Evolutionary conservation across 371 early-diverging fungal genomes (phyloP).

Genomic region (Rhizopus stolonifer): DNA sequence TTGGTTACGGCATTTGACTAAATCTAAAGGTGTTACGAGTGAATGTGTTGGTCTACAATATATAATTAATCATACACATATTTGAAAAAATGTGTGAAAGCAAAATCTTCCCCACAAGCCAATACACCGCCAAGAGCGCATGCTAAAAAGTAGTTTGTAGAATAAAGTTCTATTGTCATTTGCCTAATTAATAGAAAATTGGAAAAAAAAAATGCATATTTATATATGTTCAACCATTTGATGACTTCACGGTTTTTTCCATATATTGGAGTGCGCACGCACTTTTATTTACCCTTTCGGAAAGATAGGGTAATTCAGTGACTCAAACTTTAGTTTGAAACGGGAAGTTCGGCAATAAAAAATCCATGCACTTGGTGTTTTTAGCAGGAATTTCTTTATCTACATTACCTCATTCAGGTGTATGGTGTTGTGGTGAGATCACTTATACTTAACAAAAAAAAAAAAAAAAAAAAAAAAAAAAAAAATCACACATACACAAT

Average conservation of each 20-base stretch:
- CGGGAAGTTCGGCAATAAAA: too few species aligned
- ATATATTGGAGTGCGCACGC: neutral
- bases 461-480: too few species aligned
- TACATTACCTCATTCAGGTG: too few species aligned
- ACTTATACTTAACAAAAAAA: too few species aligned
- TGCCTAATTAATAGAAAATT: neutral
- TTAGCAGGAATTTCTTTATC: too few species aligned
- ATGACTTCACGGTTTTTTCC: neutral
- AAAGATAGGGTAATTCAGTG: too few species aligned
- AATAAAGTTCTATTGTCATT: conserved; percentile 52
- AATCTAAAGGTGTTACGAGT: conserved; percentile 69
- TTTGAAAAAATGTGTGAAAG: neutral
- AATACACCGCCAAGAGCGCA: conserved; percentile 64
- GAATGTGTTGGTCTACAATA: conserved; percentile 63
- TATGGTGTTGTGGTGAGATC: too few species aligned
- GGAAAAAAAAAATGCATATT: neutral
- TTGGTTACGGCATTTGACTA: conserved; percentile 74
- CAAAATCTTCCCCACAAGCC: conserved; percentile 47
- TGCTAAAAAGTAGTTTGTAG: conserved; percentile 42
- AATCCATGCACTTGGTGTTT: too few species aligned
- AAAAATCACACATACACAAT: too few species aligned
- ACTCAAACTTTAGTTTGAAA: too few species aligned
- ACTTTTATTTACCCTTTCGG: too few species aligned
- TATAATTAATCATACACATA: neutral
- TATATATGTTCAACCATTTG: neutral